Evolutionary conservation across 2,329 filamentous ascomycete species (phyloP), one percentile per base, ranked within the genome.

Genomic region (Iodosphaeria phyllophila): DNA sequence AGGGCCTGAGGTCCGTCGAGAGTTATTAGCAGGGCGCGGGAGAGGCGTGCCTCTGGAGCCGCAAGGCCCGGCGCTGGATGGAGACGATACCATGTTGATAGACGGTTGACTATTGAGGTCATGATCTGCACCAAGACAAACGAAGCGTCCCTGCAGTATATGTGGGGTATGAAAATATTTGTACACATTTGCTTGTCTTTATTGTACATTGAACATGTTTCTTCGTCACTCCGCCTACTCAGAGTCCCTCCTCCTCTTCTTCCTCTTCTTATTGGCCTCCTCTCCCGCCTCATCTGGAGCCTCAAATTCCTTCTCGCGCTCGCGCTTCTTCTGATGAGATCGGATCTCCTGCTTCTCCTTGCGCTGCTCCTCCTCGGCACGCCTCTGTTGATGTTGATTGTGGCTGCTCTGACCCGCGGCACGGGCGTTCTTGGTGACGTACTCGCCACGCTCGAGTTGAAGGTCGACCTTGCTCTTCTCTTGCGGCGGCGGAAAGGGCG

Each of bases 381-480:
- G 64, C 42, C 92, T 80, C 62, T 92, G 92, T 31, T 82, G 84
- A 43, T 84, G n/a, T n/a, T n/a, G n/a, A n/a, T n/a, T n/a, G n/a
- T n/a, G n/a, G n/a, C n/a, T n/a, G n/a, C n/a, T n/a, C n/a, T n/a
- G n/a, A n/a, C n/a, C n/a, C n/a, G n/a, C n/a, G n/a, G n/a, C n/a
- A n/a, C n/a, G n/a, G n/a, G n/a, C 72, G 60, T 92, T 92, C 44
- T 74, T 74, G 44, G 98, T 53, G 51, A 95, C 95, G 56, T 92
- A 98, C 56, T 95, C 86, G 54, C 89, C 86, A 40, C 71, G 84
- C 60, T 98, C 89, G 57, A 98, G 92, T 64, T 98, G 86, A 51
- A 83, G 55, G 52, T 98, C 89, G 40, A 98, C 68, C 69, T 95
- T 98, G 69, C 84, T 93, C 78, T 92, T 92, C 63, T 98, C 86